Conservation (phyloP, 2,329 filamentous ascomycete genomes). For the Nemania sp. region DNA sequence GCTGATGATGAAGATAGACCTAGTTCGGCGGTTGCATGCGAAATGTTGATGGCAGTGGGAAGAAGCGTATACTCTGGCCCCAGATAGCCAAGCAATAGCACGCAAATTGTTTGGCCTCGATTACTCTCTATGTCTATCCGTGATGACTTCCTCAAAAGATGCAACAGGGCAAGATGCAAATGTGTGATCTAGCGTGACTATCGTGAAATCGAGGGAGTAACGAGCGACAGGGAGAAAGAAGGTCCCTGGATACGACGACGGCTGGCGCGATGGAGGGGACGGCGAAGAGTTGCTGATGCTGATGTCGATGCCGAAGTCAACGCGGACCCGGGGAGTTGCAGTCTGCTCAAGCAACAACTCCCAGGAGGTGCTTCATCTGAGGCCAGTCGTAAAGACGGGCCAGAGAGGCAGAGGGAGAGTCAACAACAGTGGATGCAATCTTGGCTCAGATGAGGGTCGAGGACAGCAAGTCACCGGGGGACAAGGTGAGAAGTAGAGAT, state of each 20-base stretch:
- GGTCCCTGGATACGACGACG: slow-evolving; percentile 6
- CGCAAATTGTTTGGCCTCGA: slow-evolving; percentile 1
- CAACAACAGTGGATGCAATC: too few relatives aligned
- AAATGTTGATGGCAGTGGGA: slow-evolving; percentile 10
- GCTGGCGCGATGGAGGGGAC: slow-evolving; percentile 1
- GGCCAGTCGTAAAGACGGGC: slow-evolving; percentile 13
- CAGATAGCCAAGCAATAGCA: slow-evolving; percentile 19
- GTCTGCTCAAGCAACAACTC: slow-evolving; percentile 14
- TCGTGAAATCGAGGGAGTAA: slow-evolving; percentile 31
- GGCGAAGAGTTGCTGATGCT: neutral
- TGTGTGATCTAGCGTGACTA: slow-evolving; percentile 7
- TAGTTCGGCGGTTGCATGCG: slow-evolving; percentile 13
- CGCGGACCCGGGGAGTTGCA: slow-evolving; percentile 1
- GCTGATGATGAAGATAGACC: slow-evolving; percentile 15
- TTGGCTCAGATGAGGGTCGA: too few relatives aligned
- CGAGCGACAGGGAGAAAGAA: slow-evolving; percentile 39
- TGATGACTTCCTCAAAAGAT: slow-evolving; percentile 22
- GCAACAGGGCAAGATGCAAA: slow-evolving; percentile 4
- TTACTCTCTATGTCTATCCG: slow-evolving; percentile 25
- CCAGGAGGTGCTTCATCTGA: slow-evolving; percentile 18
- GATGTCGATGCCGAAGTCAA: slow-evolving; percentile 5
- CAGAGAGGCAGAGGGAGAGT: too few relatives aligned
- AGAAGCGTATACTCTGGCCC: slow-evolving; percentile 28
- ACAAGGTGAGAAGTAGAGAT: slow-evolving; percentile 4
- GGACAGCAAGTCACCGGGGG: too few relatives aligned